Conservation (phyloP, 2,329 filamentous ascomycete species). For the Venturia pyrina region DNA sequence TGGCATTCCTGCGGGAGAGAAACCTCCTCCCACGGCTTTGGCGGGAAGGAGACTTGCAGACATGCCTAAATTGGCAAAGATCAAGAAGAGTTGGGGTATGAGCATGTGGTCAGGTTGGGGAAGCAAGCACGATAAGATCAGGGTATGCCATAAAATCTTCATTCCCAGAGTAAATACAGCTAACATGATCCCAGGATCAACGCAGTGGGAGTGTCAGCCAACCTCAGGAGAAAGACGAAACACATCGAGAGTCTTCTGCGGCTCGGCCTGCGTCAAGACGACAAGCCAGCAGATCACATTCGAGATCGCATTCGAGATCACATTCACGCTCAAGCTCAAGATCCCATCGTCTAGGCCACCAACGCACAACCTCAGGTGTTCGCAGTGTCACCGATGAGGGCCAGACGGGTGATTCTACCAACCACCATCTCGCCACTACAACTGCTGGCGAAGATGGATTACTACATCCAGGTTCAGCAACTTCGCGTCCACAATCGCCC, state of each 20-base stretch:
- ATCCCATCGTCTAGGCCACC: conserved; percentile 16
- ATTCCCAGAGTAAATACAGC: background rate
- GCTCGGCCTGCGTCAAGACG: conserved; percentile 13
- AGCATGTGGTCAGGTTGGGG: conserved; percentile 82
- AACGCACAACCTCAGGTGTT: conserved; percentile 32
- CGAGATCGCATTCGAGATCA: conserved; percentile 23
- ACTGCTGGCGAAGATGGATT: conserved; percentile 15
- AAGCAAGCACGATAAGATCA: conserved; percentile 75
- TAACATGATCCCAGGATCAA: conserved; percentile 8
- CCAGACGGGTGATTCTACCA: conserved; percentile 29
- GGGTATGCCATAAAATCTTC: conserved; percentile 34
- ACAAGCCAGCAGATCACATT: conserved; percentile 19
- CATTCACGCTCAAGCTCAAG: background rate
- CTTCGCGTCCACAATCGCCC: conserved; percentile 17
- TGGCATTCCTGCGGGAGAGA: conserved; percentile 52
- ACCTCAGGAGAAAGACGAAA: conserved; percentile 9
- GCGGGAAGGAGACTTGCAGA: conserved; percentile 51
- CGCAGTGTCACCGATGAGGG: conserved; percentile 43
- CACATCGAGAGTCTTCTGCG: conserved; percentile 21
- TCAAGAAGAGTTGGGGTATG: conserved; percentile 60
- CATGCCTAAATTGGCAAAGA: conserved; percentile 44
- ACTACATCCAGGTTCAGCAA: conserved; percentile 17
- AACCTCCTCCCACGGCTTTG: conserved; percentile 73
- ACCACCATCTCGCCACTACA: background rate
- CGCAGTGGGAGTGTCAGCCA: conserved; percentile 18